Base-by-base conservation (phyloP, 805 yeast species). In the Saccharomycodes ludwigii region DNA sequence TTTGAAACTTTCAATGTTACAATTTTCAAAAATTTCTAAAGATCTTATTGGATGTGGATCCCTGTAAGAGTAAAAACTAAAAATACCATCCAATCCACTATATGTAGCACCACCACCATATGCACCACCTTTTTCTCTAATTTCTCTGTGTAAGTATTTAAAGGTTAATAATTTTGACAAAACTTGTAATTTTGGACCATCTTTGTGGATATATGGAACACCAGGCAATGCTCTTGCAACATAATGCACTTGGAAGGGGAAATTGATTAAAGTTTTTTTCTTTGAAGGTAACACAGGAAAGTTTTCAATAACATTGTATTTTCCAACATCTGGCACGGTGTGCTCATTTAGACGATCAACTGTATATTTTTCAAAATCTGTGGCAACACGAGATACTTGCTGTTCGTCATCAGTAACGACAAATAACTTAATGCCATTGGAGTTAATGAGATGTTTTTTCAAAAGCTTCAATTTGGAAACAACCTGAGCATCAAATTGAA, bases 71-170 rank as follows among this genome's bases (percentile, higher is more conserved):
- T 79, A 91, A 58, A 67, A 84, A 21, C 80, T 69, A 46, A 88
- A 72, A 3, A 76, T 45, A 0, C 96, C 97, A 31, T 80, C 83
- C 15, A 82, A 50, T 0, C 88, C 84, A 50, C 77, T 81, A 52
- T 76, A 91, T 6, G 70, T 59, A 4, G 94, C 80, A 4, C 98
- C 98, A 5, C 95, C 97, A 6, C 98, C 98, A 50, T 91, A 91
- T 0, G 98, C 98, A 37, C 98, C 98, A 35, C 95, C 95, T 47
- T 88, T 74, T 50, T 91, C 98, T 42, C 98, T 71, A 23, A 91
- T 74, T 40, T 85, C 94, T 9, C 83, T 71, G 54, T 91, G 98
- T 30, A 91, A 60, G 42, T 81, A 72, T 47, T 80, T 82, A 56
- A 78, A 86, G 0, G 94, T 77, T 42, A 85, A 54, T 36, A 91